Conservation (phyloP, 139 green algal species). For the Astrephomene gubernaculifera region DNA sequence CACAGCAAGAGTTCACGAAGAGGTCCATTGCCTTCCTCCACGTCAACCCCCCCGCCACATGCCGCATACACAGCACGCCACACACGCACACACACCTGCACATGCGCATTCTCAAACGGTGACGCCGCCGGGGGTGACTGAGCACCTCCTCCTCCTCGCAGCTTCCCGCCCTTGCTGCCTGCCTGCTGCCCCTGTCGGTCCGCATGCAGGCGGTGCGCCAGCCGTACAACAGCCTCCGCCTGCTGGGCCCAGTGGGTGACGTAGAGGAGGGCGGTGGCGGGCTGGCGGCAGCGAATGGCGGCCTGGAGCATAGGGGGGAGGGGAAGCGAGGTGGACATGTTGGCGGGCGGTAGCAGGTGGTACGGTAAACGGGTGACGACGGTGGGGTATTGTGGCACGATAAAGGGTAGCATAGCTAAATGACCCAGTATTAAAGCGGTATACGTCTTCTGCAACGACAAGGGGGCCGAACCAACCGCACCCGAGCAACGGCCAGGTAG, state of each 20-base stretch:
- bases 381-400: neutral
- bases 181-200: neutral
- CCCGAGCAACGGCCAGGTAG: constrained; percentile 76
- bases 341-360: neutral
- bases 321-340: neutral
- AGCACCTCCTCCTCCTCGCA: neutral
- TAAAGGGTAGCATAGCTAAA: neutral
- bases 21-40: too few relatives aligned
- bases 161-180: neutral
- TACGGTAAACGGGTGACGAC: neutral
- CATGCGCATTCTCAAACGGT: neutral
- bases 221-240: neutral
- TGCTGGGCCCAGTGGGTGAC: constrained; percentile 77
- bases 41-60: too few relatives aligned
- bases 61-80: neutral
- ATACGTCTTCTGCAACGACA: neutral
- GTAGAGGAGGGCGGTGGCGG: constrained; percentile 85
- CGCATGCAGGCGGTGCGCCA: constrained; percentile 1
- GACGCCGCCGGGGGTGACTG: neutral
- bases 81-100: neutral
- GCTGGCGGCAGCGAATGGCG: constrained; percentile 54
- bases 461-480: constrained; percentile 63
- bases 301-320: neutral
- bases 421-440: neutral
- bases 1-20: too few relatives aligned